Percentiles rank a stretch among this genome's conserved stretches.
Evolutionary conservation across 192 early-diverging fungal genomes (phyloP).

Genomic region (Backusella australiensis): DNA sequence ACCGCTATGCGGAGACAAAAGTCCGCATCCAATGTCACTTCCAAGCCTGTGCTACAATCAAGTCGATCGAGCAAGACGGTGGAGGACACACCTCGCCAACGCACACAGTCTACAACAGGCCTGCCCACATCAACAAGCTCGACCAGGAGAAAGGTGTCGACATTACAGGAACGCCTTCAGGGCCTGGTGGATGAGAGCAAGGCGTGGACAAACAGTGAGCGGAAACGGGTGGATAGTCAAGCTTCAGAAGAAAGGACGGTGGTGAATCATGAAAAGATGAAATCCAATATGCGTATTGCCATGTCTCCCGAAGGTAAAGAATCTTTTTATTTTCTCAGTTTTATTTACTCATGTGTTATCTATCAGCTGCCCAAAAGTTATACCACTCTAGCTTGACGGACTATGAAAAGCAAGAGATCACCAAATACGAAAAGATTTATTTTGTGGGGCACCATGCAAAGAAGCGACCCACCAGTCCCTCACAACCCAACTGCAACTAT

Average conservation of each 20-base stretch:
- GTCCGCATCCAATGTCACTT: background rate
- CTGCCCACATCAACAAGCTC: background rate
- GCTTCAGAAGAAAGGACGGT: background rate
- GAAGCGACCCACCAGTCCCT: constrained; percentile 1
- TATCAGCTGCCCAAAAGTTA: constrained; percentile 5
- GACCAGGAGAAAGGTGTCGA: background rate
- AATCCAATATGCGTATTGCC: background rate
- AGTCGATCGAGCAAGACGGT: constrained; percentile 1
- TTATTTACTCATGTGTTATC: background rate
- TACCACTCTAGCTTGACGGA: constrained; percentile 7
- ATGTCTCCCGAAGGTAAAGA: constrained; percentile 16
- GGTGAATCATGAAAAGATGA: background rate
- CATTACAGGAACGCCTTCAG: constrained; percentile 9
- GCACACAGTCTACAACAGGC: background rate
- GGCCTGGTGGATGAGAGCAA: constrained; percentile 14
- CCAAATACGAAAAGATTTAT: constrained; percentile 4
- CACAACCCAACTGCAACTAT: background rate
- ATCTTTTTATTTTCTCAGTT: background rate
- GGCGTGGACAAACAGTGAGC: constrained; percentile 1
- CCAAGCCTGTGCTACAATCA: background rate
- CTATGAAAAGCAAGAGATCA: constrained; percentile 12
- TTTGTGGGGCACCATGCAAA: constrained; percentile 30
- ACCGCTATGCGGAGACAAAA: constrained; percentile 3
- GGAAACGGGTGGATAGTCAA: background rate
- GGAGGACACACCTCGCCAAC: background rate